Percentiles rank a stretch among this genome's conserved stretches.
These are phyloP conservation scores for Ophiostoma ips DNA, from an alignment of 2,329 filamentous ascomycete species.

Conservation along the genomic window DNA sequence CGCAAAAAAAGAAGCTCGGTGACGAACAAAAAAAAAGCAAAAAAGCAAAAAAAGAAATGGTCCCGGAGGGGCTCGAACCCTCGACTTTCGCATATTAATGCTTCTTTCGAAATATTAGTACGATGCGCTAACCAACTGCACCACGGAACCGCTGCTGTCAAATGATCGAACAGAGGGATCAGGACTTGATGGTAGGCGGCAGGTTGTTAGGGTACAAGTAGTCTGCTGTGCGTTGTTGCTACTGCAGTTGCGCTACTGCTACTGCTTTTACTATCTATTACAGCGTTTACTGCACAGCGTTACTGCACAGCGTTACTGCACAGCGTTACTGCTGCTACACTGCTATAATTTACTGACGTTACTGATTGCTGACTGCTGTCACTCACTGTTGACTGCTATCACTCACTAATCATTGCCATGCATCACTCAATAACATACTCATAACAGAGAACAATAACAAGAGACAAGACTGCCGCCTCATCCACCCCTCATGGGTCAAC, in stretches of 20 bases:
- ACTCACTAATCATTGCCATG: too few species aligned
- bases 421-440: too few species aligned
- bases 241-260: too few species aligned
- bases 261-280: too few species aligned
- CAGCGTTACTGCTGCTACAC: too few species aligned
- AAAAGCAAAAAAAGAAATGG: background rate
- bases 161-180: background rate
- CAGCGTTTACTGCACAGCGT: too few species aligned
- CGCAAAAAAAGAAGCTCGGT: background rate
- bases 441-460: too few species aligned
- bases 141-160: constrained; percentile 1
- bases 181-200: background rate
- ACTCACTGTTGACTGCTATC: too few species aligned
- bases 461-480: background rate
- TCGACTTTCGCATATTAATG: constrained; percentile 4
- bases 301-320: too few species aligned
- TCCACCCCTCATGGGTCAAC: constrained; percentile 40
- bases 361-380: too few species aligned
- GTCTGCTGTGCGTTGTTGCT: background rate
- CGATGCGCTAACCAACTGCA: constrained; percentile 4
- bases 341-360: too few species aligned
- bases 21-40: background rate
- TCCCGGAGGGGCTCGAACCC: constrained; percentile 4
- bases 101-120: constrained; percentile 3
- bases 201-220: background rate